A percentile compares a stretch with the other conserved stretches of the same genome.
phyloP scores from a whole-genome alignment of 768 basidiomycete species.

The Mycena chlorophos region DNA sequence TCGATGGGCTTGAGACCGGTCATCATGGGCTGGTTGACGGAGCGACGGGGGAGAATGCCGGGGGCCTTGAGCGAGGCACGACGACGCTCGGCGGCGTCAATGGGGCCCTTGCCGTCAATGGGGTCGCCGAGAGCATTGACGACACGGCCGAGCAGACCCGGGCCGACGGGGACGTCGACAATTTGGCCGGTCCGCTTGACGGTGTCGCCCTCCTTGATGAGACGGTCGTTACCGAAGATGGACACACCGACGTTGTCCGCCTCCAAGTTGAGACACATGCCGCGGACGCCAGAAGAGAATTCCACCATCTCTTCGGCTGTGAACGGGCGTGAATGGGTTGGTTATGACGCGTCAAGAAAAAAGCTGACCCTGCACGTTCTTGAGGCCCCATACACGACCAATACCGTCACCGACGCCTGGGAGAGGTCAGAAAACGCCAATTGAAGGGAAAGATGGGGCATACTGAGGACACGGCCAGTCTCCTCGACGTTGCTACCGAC shows the following conservation, averaged over 20 bases:
- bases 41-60: conserved; percentile 98
- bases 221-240: conserved; percentile 97
- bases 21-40: conserved; percentile 99
- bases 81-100: conserved; percentile 89
- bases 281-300: conserved; percentile 99
- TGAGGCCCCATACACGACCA: conserved; percentile 98
- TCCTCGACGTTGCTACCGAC: conserved; percentile 96
- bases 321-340: conserved; percentile 23
- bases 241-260: conserved; percentile 99
- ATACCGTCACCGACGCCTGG: conserved; percentile 99
- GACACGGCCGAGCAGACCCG: conserved; percentile 95
- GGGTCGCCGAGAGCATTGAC: conserved; percentile 99
- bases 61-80: conserved; percentile 99
- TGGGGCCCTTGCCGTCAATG: conserved; percentile 99
- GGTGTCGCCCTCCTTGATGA: conserved; percentile 99
- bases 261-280: conserved; percentile 99
- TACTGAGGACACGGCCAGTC: conserved; percentile 98
- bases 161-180: conserved; percentile 99
- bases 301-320: conserved; percentile 99
- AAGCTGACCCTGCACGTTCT: conserved; percentile 88
- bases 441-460: conserved; percentile 27
- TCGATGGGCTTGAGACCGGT: conserved; percentile 99
- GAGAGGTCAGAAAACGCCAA: conserved; percentile 26
- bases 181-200: conserved; percentile 99
- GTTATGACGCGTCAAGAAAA: conserved; percentile 16